Conservation (phyloP, 2,329 filamentous ascomycete genomes). For the Colletotrichum tropicicola region DNA sequence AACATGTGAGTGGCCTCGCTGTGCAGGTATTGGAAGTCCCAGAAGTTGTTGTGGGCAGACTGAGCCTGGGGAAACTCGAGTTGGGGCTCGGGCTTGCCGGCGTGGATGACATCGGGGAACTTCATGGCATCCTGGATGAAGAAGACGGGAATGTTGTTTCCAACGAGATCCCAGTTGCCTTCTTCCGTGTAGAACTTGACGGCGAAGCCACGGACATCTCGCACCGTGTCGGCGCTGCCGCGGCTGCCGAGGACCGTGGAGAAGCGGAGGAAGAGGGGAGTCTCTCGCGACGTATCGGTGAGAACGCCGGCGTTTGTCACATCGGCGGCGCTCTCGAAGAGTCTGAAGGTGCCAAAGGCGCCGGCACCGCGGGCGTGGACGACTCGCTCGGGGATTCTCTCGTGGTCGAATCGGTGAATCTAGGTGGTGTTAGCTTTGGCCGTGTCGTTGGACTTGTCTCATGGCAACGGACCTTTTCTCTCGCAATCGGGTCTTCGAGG, state of each 20-base stretch:
- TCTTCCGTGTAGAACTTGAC: slow-evolving; percentile 82
- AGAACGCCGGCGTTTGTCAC: slow-evolving; percentile 71
- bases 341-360: slow-evolving; percentile 58
- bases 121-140: slow-evolving; percentile 82
- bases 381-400: slow-evolving; percentile 67
- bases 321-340: slow-evolving; percentile 66
- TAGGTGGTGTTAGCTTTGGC: slow-evolving; percentile 39
- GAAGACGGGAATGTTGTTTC: slow-evolving; percentile 76
- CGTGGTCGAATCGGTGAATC: slow-evolving; percentile 79
- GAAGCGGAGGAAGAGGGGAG: slow-evolving; percentile 77
- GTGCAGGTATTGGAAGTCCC: slow-evolving; percentile 77
- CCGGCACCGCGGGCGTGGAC: slow-evolving; percentile 70
- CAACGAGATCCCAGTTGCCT: slow-evolving; percentile 79
- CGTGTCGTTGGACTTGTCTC: accelerated
- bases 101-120: slow-evolving; percentile 72
- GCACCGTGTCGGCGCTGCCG: slow-evolving; percentile 81
- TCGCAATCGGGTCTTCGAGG: slow-evolving; percentile 75
- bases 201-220: slow-evolving; percentile 83
- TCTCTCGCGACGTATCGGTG: slow-evolving; percentile 74
- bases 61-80: slow-evolving; percentile 78
- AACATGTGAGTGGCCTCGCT: slow-evolving; percentile 81
- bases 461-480: slow-evolving; percentile 71
- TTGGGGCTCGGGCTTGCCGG: slow-evolving; percentile 73
- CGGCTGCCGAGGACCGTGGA: slow-evolving; percentile 80
- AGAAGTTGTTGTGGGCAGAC: slow-evolving; percentile 78